Conservation (phyloP, 805 yeast species). For the Debaryomyces prosopidis region DNA sequence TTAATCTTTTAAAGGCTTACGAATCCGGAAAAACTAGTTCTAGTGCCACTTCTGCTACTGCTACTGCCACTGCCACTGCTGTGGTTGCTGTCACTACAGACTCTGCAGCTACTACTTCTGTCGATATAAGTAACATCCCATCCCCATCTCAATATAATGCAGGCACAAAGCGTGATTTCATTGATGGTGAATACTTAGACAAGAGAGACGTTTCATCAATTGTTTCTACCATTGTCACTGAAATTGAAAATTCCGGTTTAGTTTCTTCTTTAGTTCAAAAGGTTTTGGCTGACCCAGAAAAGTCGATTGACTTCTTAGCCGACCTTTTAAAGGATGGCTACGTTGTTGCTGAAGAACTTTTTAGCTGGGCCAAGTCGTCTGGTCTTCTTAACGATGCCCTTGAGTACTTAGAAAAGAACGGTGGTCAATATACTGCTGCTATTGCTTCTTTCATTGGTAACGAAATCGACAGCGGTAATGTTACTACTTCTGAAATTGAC, state of each 20-base stretch:
- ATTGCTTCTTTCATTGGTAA: conserved; percentile 29
- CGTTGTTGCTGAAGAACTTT: conserved; percentile 34
- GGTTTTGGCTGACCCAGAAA: conserved; percentile 38
- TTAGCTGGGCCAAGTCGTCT: conserved; percentile 35
- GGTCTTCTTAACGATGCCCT: conserved; percentile 33
- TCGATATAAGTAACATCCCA: conserved; percentile 2
- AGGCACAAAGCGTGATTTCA: conserved; percentile 9
- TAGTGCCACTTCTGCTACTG: conserved; percentile 12
- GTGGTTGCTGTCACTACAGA: conserved; percentile 7
- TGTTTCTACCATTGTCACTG: conserved; percentile 25
- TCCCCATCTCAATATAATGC: background rate
- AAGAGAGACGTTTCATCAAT: conserved; percentile 37
- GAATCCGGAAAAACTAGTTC: conserved; percentile 9
- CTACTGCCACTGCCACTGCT: conserved; percentile 15
- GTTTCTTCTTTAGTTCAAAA: conserved; percentile 30
- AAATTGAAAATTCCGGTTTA: conserved; percentile 36
- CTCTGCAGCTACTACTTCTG: conserved; percentile 17
- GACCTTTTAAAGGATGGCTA: conserved; percentile 34
- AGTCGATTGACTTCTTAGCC: conserved; percentile 31
- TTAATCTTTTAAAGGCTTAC: conserved; percentile 21
- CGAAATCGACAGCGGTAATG: conserved; percentile 23
- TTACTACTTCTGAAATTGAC: conserved; percentile 25
- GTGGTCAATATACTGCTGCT: conserved; percentile 22
- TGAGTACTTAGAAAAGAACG: conserved; percentile 24
- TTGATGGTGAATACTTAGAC: conserved; percentile 27